These are phyloP conservation scores for Trichoderma sp. DNA, from an alignment of 2,329 filamentous ascomycete genomes.

Conservation along the genomic window DNA sequence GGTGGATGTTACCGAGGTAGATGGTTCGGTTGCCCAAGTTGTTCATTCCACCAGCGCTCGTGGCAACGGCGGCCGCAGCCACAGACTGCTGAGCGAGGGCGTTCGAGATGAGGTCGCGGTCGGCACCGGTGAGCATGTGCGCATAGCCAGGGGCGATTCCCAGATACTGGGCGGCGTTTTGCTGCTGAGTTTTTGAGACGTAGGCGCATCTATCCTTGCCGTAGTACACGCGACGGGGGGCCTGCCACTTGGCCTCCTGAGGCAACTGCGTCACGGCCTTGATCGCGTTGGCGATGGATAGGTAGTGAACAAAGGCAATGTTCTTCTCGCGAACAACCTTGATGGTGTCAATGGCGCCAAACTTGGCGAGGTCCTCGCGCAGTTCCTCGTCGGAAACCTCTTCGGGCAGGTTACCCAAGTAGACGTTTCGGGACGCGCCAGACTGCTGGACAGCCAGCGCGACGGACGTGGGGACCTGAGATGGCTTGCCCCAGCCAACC, in stretches of 20 bases:
- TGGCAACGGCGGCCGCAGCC: conserved; percentile 93
- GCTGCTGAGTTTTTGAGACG: conserved; percentile 98
- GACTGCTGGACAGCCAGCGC: conserved; percentile 98
- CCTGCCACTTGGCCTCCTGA: conserved; percentile 95
- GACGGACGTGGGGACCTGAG: conserved; percentile 95
- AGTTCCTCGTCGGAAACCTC: conserved; percentile 90
- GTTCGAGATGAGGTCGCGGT: conserved; percentile 94
- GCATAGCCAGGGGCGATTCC: conserved; percentile 96
- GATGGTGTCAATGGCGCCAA: conserved; percentile 93
- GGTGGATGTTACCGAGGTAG: conserved; percentile 97
- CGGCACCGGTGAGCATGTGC: conserved; percentile 92
- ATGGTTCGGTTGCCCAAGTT: conserved; percentile 97
- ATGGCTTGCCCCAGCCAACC: conserved; percentile 98
- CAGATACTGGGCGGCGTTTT: conserved; percentile 97
- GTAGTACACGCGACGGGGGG: conserved; percentile 94
- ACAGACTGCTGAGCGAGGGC: conserved; percentile 97
- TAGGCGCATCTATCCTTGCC: conserved; percentile 98
- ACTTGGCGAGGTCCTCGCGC: conserved; percentile 93
- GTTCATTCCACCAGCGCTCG: conserved; percentile 93
- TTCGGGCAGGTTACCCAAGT: conserved; percentile 89
- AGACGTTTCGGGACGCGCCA: conserved; percentile 94
- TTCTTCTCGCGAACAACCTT: conserved; percentile 98
- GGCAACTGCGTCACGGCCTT: conserved; percentile 96
- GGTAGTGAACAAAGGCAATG: conserved; percentile 96
- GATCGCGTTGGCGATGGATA: conserved; percentile 97